Evolutionary conservation across 805 yeast genomes (phyloP).

Genomic region (Saturnispora serradocipensis): DNA sequence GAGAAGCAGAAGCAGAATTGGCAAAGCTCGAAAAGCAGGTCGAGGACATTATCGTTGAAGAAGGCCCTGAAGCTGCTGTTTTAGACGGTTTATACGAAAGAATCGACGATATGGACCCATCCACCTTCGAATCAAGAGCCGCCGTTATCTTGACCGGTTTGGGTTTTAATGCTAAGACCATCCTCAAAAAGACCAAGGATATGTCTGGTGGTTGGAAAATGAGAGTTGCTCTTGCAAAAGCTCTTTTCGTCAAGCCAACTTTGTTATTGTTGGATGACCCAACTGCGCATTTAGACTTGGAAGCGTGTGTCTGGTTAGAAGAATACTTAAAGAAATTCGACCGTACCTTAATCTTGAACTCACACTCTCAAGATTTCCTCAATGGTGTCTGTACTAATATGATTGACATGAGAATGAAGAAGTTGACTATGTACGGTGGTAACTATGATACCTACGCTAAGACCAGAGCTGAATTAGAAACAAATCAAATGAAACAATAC

Average conservation of each 20-base stretch:
- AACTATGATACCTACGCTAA: conserved; percentile 95
- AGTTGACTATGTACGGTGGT: conserved; percentile 81
- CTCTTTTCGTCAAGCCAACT: conserved; percentile 96
- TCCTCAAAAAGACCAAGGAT: conserved; percentile 89
- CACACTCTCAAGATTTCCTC: conserved; percentile 98
- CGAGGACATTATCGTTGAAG: conserved; percentile 79
- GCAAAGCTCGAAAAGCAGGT: conserved; percentile 85
- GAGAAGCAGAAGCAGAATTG: conserved; percentile 91
- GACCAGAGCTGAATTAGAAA: conserved; percentile 88
- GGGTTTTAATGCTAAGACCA: conserved; percentile 84
- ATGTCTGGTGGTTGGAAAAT: conserved; percentile 99
- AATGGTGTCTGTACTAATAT: conserved; percentile 97
- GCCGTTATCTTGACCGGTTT: conserved; percentile 93
- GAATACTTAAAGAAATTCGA: conserved; percentile 93
- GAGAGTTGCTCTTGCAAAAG: conserved; percentile 98
- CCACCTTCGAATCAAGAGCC: conserved; percentile 94
- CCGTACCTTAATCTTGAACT: conserved; percentile 85
- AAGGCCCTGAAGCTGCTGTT: conserved; percentile 86
- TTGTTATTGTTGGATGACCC: conserved; percentile 93
- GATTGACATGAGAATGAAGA: conserved; percentile 92
- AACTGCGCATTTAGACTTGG: conserved; percentile 97
- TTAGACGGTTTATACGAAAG: conserved; percentile 89
- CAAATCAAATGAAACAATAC: conserved; percentile 97
- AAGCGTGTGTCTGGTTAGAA: conserved; percentile 99
- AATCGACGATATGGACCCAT: conserved; percentile 91